These are phyloP conservation scores for Austroboletus niveus DNA, from an alignment of 1,284 basidiomycete species.

Conservation along the genomic window DNA sequence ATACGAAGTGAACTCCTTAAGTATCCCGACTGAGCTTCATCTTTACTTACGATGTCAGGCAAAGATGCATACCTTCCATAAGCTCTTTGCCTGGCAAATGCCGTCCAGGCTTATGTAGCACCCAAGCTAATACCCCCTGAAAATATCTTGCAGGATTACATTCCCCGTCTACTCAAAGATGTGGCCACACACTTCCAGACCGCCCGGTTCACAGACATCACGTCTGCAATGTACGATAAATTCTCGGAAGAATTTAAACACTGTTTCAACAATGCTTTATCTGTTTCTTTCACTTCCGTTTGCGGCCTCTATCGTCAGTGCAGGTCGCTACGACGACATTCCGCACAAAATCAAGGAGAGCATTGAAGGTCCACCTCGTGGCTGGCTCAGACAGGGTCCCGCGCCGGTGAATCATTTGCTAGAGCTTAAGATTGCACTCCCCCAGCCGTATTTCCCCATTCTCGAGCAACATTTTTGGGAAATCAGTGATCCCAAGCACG, in stretches of 20 bases:
- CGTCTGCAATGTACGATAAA: too few relatives aligned
- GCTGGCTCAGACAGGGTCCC: conserved; percentile 14
- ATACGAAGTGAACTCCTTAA: too few relatives aligned
- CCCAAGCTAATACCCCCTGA: neutral
- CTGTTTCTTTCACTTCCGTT: conserved; percentile 40
- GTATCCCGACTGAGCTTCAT: too few relatives aligned
- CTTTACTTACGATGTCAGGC: too few relatives aligned
- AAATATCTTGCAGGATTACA: neutral
- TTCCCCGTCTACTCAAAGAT: conserved; percentile 3
- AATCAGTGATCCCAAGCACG: conserved; percentile 61
- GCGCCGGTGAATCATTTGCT: conserved; percentile 15
- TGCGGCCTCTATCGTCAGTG: conserved; percentile 35
- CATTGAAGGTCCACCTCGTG: conserved; percentile 17
- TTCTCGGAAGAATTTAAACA: too few relatives aligned
- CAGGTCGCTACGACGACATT: neutral
- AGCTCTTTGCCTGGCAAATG: neutral
- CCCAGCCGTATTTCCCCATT: conserved; percentile 58
- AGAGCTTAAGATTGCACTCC: conserved; percentile 40
- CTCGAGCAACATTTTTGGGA: conserved; percentile 65
- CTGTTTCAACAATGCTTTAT: neutral
- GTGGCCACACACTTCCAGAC: conserved; percentile 3
- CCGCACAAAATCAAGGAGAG: conserved; percentile 24
- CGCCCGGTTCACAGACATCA: neutral
- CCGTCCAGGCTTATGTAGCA: neutral
- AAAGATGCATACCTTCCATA: conserved; percentile 1